Evolutionary conservation across 2,329 filamentous ascomycete species (phyloP).

Genomic region (Hypomyces rosellus): DNA sequence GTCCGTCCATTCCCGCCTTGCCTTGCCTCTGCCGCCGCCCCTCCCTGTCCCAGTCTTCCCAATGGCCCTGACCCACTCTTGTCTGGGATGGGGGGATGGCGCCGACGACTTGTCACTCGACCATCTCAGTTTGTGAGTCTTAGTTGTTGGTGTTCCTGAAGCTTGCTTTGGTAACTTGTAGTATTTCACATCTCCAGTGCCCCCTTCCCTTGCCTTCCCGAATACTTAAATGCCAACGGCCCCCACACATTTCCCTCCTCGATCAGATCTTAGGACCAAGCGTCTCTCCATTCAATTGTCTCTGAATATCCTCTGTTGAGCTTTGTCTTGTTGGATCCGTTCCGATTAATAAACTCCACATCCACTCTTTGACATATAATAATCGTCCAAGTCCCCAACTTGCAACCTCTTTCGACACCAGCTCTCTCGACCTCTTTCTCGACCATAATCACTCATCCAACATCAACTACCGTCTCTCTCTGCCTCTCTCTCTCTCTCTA

Average conservation of each 20-base stretch:
- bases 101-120: conserved; percentile 10
- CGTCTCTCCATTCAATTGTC: conserved; percentile 8
- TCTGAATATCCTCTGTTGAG: conserved; percentile 1
- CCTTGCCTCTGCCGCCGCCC: conserved; percentile 7
- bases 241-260: conserved; percentile 18
- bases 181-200: conserved; percentile 4
- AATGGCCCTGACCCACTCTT: background rate
- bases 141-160: conserved; percentile 6
- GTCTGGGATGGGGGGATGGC: background rate
- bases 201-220: background rate
- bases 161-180: background rate
- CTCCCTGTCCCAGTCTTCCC: background rate
- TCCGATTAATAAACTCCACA: too few relatives aligned
- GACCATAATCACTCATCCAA: background rate
- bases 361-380: background rate
- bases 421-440: background rate
- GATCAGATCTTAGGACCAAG: conserved; percentile 9
- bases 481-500: background rate
- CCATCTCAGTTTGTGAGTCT: background rate
- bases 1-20: conserved; percentile 14
- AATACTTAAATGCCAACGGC: conserved; percentile 28
- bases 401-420: background rate
- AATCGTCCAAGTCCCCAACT: background rate
- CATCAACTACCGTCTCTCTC: background rate
- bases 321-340: background rate